Percentiles rank a stretch among this genome's conserved stretches.
phyloP scores from a whole-genome alignment of 2,329 filamentous ascomycete genomes.

The Colletotrichum tabaci region DNA sequence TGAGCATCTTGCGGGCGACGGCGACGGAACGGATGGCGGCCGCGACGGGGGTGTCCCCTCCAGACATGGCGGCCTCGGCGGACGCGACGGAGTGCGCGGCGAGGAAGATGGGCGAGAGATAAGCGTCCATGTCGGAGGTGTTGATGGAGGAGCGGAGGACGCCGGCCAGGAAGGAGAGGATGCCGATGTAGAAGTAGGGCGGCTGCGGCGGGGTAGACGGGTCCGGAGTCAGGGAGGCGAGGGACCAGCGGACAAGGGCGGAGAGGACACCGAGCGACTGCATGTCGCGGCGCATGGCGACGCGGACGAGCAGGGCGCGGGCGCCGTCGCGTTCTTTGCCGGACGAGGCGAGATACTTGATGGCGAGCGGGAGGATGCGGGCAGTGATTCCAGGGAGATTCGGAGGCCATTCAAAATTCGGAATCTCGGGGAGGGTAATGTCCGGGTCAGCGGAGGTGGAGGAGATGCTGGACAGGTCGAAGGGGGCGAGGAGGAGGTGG shows the following conservation, averaged over 20 bases:
- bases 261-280: slow-evolving; percentile 80
- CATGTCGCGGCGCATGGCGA: slow-evolving; percentile 92
- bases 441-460: slow-evolving; percentile 65
- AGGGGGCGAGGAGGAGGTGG: slow-evolving; percentile 86
- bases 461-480: slow-evolving; percentile 91
- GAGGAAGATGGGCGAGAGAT: slow-evolving; percentile 77
- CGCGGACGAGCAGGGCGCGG: slow-evolving; percentile 83
- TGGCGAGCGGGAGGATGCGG: slow-evolving; percentile 78
- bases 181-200: slow-evolving; percentile 83
- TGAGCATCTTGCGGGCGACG: slow-evolving; percentile 83
- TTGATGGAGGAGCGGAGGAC: slow-evolving; percentile 79
- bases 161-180: slow-evolving; percentile 84
- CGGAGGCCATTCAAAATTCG: slow-evolving; percentile 68
- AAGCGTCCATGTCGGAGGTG: slow-evolving; percentile 79
- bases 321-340: slow-evolving; percentile 94
- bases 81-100: slow-evolving; percentile 73
- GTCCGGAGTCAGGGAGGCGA: slow-evolving; percentile 70
- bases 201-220: slow-evolving; percentile 58
- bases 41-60: slow-evolving; percentile 60
- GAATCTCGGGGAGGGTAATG: slow-evolving; percentile 57
- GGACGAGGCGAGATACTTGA: slow-evolving; percentile 79
- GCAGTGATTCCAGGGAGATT: slow-evolving; percentile 79
- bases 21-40: slow-evolving; percentile 78
- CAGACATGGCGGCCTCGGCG: slow-evolving; percentile 49
- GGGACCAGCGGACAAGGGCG: slow-evolving; percentile 79